Percentiles rank a stretch among this genome's conserved stretches.
Evolutionary conservation across 2,329 filamentous ascomycete species (phyloP).

Genomic region (Cryphonectria carpinicola): DNA sequence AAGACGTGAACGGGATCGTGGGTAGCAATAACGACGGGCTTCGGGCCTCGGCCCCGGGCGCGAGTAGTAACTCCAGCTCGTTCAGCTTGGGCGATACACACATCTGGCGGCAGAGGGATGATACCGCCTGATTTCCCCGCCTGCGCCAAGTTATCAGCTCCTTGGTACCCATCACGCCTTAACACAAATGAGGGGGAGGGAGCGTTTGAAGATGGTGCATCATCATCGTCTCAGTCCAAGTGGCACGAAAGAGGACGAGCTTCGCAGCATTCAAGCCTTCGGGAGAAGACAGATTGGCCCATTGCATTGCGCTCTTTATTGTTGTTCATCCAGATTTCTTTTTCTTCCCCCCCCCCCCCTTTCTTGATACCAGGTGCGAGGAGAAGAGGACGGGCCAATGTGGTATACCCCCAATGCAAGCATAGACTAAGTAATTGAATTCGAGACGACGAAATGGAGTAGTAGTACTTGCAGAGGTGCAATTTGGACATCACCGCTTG

Average conservation of each 20-base stretch:
- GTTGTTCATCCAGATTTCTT: no score
- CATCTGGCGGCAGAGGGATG: slow-evolving; percentile 47
- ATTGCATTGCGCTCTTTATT: no score
- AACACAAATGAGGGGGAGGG: background rate
- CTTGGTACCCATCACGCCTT: background rate
- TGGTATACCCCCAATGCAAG: background rate
- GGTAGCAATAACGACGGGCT: background rate
- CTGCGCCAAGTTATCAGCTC: background rate
- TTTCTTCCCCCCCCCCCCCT: no score
- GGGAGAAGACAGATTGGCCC: no score
- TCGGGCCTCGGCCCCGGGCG: slow-evolving; percentile 28
- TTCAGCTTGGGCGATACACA: slow-evolving; percentile 55
- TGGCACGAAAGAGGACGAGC: no score
- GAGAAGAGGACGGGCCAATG: no score
- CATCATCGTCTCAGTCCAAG: no score
- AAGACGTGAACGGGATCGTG: background rate
- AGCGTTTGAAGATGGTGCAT: no score
- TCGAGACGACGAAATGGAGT: background rate
- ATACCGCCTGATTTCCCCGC: background rate
- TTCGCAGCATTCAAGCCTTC: no score
- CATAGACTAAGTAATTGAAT: background rate
- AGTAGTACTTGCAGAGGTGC: background rate
- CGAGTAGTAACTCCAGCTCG: slow-evolving; percentile 47
- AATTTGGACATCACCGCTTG: background rate
- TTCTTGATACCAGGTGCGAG: no score